Conservation (phyloP, 2,329 filamentous ascomycete genomes). For the Penicillium sp. region DNA sequence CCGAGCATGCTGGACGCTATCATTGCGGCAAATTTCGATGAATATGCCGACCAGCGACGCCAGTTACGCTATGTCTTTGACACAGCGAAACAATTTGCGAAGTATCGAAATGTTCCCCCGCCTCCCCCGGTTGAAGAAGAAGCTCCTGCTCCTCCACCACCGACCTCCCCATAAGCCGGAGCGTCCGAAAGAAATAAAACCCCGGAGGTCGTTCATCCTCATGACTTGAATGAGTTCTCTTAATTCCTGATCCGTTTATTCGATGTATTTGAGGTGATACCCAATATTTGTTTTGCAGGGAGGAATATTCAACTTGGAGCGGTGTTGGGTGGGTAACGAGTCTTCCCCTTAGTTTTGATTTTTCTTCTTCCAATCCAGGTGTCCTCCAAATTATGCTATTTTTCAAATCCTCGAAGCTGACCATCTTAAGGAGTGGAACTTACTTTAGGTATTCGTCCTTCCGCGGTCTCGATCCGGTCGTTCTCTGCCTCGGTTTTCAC, state of each 20-base stretch:
- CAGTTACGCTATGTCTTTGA: conserved; percentile 59
- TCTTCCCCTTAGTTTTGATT: neutral
- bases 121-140: conserved; percentile 19
- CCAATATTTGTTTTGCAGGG: neutral
- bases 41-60: conserved; percentile 68
- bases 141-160: conserved; percentile 17
- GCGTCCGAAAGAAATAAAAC: neutral
- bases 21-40: conserved; percentile 75
- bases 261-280: conserved; percentile 3
- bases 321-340: neutral
- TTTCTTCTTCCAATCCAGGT: neutral
- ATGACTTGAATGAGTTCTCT: neutral
- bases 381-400: neutral
- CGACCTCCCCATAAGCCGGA: conserved; percentile 2
- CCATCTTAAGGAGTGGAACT: neutral
- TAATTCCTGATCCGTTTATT: neutral
- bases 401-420: neutral
- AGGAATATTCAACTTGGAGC: neutral
- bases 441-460: conserved; percentile 1
- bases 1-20: conserved; percentile 69
- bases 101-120: conserved; percentile 19
- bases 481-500: neutral
- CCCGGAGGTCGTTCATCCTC: neutral
- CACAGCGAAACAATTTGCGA: conserved; percentile 37
- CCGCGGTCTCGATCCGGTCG: conserved; percentile 1